A percentile compares a stretch with the other conserved stretches of the same genome.
These are phyloP conservation scores for Cymodocea nodosa DNA, from an alignment of 116 monocot species.

Conservation along the genomic window DNA sequence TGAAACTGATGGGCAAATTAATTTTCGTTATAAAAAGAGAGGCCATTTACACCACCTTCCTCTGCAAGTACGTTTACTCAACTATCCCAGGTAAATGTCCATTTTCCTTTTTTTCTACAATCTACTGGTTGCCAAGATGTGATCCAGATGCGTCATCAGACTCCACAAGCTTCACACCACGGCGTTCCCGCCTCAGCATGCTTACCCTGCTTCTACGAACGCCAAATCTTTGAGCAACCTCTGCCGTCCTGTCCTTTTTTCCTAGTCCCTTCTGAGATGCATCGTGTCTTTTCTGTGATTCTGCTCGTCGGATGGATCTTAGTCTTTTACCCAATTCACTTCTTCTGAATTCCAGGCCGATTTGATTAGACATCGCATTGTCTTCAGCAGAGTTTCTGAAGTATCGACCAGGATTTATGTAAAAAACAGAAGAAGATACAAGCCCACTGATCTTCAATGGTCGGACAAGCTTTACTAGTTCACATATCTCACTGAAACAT, in stretches of 20 bases:
- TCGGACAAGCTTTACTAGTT: slow-evolving; percentile 35
- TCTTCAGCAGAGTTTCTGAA: slow-evolving; percentile 25
- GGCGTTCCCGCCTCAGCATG: slow-evolving; percentile 20
- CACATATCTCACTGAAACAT: slow-evolving; percentile 46
- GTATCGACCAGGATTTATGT: slow-evolving; percentile 41
- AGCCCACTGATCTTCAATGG: slow-evolving; percentile 36
- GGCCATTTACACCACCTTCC: too few species aligned
- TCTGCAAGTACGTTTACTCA: too few species aligned
- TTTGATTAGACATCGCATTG: neutral
- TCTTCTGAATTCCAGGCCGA: neutral
- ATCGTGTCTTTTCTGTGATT: neutral
- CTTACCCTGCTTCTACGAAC: slow-evolving; percentile 26
- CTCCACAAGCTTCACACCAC: slow-evolving; percentile 32
- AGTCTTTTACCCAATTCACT: slow-evolving; percentile 4
- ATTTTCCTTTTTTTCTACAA: too few species aligned
- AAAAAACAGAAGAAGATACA: slow-evolving; percentile 43
- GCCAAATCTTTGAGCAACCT: slow-evolving; percentile 4
- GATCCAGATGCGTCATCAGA: too few species aligned
- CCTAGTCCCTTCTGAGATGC: slow-evolving; percentile 1
- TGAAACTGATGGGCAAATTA: too few species aligned
- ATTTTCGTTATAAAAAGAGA: too few species aligned
- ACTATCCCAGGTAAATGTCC: too few species aligned
- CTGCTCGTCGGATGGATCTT: neutral
- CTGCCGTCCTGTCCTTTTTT: slow-evolving; percentile 11
- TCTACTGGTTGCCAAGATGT: too few species aligned